Evolutionary conservation across 2,329 filamentous ascomycete genomes (phyloP).

Genomic region (Epichloe hybrida): DNA sequence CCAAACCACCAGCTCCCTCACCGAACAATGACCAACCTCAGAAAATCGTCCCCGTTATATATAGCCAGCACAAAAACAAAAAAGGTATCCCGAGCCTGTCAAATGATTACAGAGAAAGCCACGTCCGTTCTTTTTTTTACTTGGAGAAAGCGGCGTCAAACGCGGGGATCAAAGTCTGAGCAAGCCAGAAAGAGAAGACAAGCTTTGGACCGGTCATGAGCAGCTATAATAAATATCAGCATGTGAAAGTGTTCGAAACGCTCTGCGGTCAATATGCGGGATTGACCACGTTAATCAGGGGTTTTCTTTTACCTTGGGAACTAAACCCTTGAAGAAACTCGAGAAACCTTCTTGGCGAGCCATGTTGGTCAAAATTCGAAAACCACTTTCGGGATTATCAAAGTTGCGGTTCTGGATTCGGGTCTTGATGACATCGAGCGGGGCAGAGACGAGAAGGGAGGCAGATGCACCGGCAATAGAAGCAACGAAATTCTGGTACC

Average conservation of each 20-base stretch:
- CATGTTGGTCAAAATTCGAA: slow-evolving; percentile 88
- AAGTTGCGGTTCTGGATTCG: slow-evolving; percentile 98
- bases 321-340: slow-evolving; percentile 95
- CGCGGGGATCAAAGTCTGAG: slow-evolving; percentile 90
- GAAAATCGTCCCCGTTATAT: not conserved
- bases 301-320: slow-evolving; percentile 54
- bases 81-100: not conserved
- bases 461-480: slow-evolving; percentile 91
- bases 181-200: slow-evolving; percentile 99
- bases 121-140: not conserved
- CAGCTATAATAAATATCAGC: slow-evolving; percentile 35
- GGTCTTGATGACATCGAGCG: slow-evolving; percentile 95
- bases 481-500: slow-evolving; percentile 94
- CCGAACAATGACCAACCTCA: not conserved
- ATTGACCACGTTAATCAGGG: not conserved
- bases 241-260: slow-evolving; percentile 8
- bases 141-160: slow-evolving; percentile 45
- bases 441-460: slow-evolving; percentile 87
- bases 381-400: slow-evolving; percentile 89
- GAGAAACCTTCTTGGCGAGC: slow-evolving; percentile 71
- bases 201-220: slow-evolving; percentile 98
- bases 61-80: not conserved
- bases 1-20: not conserved
- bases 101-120: not conserved
- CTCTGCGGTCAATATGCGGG: not conserved